Evolutionary conservation across 1,284 basidiomycete species (phyloP), one percentile per base, ranked within the genome.

Genomic region (Rhodotorula glutinis): DNA sequence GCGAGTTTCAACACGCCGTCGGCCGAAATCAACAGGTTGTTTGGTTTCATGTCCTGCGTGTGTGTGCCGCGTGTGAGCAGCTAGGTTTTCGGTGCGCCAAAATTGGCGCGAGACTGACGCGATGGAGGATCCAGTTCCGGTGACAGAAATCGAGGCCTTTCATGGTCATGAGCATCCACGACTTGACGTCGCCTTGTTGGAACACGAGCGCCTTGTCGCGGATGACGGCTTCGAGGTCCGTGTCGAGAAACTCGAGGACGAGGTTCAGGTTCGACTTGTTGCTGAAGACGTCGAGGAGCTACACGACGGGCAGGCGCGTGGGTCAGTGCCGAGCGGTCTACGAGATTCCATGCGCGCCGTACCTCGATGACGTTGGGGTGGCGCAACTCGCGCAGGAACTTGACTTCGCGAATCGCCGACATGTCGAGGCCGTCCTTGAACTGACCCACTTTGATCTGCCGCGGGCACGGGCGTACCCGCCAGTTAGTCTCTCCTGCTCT

Each of bases 341-440:
- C n/a, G n/a, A n/a, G n/a, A n/a, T n/a, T n/a, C n/a, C n/a, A n/a
- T n/a, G n/a, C n/a, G n/a, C n/a, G n/a, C n/a, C 67, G 23, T 71
- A 91, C 94, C 79, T 90, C 90, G 73, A 99, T 97, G 73, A 98
- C 87, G 77, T 98, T 98, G 61, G 90, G 89, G 80, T 98, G 96
- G 68, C 87, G 87, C 57, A 98, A 80, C 79, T 99, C 96, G 63
- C 91, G 87, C 66, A 99, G 82, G 78, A 94, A 98, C 79, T 97
- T 97, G 77, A 99, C 95, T 81, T 99, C 96, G 49, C 96, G 88
- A 69, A 99, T 88, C 56, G 96, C 96, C 69, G 93, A 96, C 89
- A 98, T 96, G 80, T 98, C 96, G 61, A 99, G 84, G 14, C 96
- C 96, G 80, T 98, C 95, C 78, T 95, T 96, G 83, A 96, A 92